phyloP scores from a whole-genome alignment of 2,329 filamentous ascomycete genomes.

The Calonectria crousiana region DNA sequence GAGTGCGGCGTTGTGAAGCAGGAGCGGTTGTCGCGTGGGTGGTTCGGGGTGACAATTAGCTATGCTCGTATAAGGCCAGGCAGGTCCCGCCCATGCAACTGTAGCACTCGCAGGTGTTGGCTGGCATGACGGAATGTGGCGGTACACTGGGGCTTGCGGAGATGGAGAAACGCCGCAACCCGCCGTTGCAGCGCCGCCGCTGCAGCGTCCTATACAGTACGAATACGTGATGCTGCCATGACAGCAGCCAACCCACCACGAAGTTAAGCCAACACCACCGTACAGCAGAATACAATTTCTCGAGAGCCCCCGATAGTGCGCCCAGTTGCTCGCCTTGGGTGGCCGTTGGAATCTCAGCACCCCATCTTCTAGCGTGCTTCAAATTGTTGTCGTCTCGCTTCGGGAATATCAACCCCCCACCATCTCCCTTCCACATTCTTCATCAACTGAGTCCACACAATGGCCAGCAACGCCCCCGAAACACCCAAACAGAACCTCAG shows the following conservation, averaged over 20 bases:
- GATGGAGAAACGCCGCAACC: constrained; percentile 38
- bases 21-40: constrained; percentile 11
- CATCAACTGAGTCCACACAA: constrained; percentile 34
- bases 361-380: neutral
- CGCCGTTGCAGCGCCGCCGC: constrained; percentile 8
- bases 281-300: neutral
- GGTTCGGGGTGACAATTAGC: constrained; percentile 5
- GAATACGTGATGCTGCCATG: constrained; percentile 14
- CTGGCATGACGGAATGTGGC: constrained; percentile 36
- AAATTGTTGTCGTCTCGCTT: neutral
- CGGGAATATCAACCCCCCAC: neutral
- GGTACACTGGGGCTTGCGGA: constrained; percentile 28
- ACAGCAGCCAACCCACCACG: neutral
- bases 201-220: constrained; percentile 11
- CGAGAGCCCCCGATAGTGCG: constrained; percentile 25
- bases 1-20: neutral
- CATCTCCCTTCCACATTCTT: neutral
- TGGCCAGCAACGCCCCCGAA: constrained; percentile 55
- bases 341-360: neutral
- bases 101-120: constrained; percentile 28
- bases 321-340: neutral
- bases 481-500: constrained; percentile 44
- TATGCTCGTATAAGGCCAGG: neutral
- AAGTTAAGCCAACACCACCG: neutral
- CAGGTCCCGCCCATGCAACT: neutral